A percentile compares a stretch with the other conserved stretches of the same genome.
These are phyloP conservation scores for Ballota nigra DNA, from an alignment of 257 asterid species.

Conservation along the genomic window DNA sequence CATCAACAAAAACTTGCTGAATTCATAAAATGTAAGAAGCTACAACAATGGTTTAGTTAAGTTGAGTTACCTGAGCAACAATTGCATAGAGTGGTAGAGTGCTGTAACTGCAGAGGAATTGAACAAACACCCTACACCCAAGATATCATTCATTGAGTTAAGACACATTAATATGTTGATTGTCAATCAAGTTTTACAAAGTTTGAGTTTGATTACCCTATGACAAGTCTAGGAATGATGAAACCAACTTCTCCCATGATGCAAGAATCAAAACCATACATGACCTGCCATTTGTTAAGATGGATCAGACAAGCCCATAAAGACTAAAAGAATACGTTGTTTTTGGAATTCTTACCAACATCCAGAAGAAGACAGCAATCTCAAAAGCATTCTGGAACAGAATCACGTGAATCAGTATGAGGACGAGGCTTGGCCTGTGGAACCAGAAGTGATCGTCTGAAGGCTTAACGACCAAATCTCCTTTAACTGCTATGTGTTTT, in stretches of 20 bases:
- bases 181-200: not conserved
- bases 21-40: not conserved
- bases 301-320: slow-evolving; percentile 36
- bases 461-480: slow-evolving; percentile 51
- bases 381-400: slow-evolving; percentile 69
- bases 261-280: slow-evolving; percentile 63
- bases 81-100: slow-evolving; percentile 81
- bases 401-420: slow-evolving; percentile 45
- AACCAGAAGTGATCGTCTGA: slow-evolving; percentile 71
- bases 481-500: slow-evolving; percentile 49
- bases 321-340: not conserved
- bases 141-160: not conserved
- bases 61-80: slow-evolving; percentile 54
- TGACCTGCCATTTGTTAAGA: slow-evolving; percentile 32
- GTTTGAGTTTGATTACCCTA: slow-evolving; percentile 60
- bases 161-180: not conserved
- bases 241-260: slow-evolving; percentile 57
- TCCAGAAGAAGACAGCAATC: slow-evolving; percentile 67
- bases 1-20: not conserved
- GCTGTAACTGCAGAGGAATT: slow-evolving; percentile 75
- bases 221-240: slow-evolving; percentile 57
- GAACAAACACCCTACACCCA: slow-evolving; percentile 55
- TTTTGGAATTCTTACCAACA: slow-evolving; percentile 41
- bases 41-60: not conserved
- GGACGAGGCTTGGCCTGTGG: slow-evolving; percentile 51